Conservation (phyloP, 208 protist genomes). For the Leptomonas pyrrhocoris region DNA sequence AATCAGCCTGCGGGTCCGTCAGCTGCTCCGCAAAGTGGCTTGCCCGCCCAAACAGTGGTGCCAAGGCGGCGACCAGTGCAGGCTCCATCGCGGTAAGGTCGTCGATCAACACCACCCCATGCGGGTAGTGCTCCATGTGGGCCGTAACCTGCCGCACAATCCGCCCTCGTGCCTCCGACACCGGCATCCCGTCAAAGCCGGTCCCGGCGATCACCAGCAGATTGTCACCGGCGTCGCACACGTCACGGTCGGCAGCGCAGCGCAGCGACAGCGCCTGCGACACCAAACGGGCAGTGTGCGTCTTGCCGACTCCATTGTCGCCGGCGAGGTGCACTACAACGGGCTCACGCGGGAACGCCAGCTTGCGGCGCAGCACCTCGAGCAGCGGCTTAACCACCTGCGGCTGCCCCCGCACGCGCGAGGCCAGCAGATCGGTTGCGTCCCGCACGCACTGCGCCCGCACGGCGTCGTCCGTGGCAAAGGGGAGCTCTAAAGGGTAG, state of each 20-base stretch:
- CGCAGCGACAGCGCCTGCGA: slow-evolving; percentile 67
- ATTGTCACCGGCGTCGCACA: slow-evolving; percentile 69
- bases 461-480: slow-evolving; percentile 40
- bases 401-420: slow-evolving; percentile 54
- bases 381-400: slow-evolving; percentile 57
- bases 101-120: slow-evolving; percentile 83
- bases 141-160: slow-evolving; percentile 53
- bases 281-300: slow-evolving; percentile 63
- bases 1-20: background rate
- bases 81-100: slow-evolving; percentile 72
- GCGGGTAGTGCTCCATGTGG: slow-evolving; percentile 61
- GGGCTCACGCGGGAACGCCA: slow-evolving; percentile 55
- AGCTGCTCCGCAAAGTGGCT: slow-evolving; percentile 73
- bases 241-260: slow-evolving; percentile 31
- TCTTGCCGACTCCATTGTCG: slow-evolving; percentile 88
- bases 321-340: slow-evolving; percentile 83
- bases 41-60: slow-evolving; percentile 74
- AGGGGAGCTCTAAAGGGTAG: slow-evolving; percentile 61
- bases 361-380: slow-evolving; percentile 58
- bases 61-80: slow-evolving; percentile 48
- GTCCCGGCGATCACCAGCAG: slow-evolving; percentile 71
- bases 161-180: slow-evolving; percentile 29
- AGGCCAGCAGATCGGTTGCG: slow-evolving; percentile 50
- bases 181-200: slow-evolving; percentile 49
- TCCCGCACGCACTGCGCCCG: slow-evolving; percentile 44